Evolutionary conservation across 2,329 filamentous ascomycete species (phyloP), one percentile per base, ranked within the genome.

Genomic region (Aspergillus pseudoviridinutans): DNA sequence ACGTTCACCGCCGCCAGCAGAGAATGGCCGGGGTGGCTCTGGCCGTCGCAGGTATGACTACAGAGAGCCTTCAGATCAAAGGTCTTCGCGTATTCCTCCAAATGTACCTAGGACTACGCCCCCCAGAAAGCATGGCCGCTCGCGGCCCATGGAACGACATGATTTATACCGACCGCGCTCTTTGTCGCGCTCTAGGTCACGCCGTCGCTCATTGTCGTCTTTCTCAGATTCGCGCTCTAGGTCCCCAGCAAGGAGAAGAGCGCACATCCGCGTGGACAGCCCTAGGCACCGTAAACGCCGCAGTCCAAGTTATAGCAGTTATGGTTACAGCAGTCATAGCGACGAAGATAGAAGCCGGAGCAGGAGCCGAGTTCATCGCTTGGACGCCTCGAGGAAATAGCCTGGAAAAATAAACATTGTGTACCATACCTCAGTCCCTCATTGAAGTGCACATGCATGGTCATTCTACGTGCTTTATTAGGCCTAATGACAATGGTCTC

Each of bases 1-100:
- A 6, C 86, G 86, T 20, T 86, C 89, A 49, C 92, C 92, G 17
- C 91, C 91, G 1, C 84, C 84, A 4, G 85, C 88, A 53, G 84
- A 87, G 52, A 83, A 84, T 51, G 83, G 84, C 58, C 82, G 81
- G 57, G 83, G 84, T 62, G 82, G 86, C 65, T 79, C 85, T 69
- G 79, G 86, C 58, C 74, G 84, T 68, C 62, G 67, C 64, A 64
- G 69, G 49, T 69, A 69, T 55, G 63, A 70, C 22, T 67, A 69
- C 58, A 64, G 70, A 49, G 61, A 67, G 20, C 66, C 62, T 58
- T 59, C 61, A 50, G 60, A 68, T 47, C 60, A 55, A 50, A 64
- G 61, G 59, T 68, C 66, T 59, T 66, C 58, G 53, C 68, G 59
- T 25, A 53, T 52, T 44, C 67, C 67, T 28, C 64, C 70, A 41